These are phyloP conservation scores for Hamamelis virginiana DNA, from an alignment of 164 flowering plant species.

Conservation along the genomic window DNA sequence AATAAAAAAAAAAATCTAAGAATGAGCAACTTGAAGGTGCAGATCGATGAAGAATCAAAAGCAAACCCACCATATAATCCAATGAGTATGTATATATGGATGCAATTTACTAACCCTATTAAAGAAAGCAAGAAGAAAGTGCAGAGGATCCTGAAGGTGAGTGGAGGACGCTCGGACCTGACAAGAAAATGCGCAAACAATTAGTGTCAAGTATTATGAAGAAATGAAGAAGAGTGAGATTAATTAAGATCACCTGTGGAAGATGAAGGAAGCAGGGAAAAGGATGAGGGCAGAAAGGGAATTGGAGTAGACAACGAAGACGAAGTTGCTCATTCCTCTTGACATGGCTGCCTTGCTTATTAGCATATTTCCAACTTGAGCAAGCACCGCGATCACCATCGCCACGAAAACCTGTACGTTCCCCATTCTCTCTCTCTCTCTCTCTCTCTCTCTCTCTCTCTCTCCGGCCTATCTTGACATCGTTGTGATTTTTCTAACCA, in stretches of 20 bases:
- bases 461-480: no score
- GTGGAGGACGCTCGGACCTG: constrained; percentile 24
- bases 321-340: constrained; percentile 24
- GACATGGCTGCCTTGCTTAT: constrained; percentile 30
- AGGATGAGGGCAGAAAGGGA: constrained; percentile 25
- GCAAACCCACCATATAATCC: no score
- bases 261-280: constrained; percentile 20
- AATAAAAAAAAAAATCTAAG: neutral
- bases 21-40: neutral
- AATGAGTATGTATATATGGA: neutral
- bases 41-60: no score
- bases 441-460: no score
- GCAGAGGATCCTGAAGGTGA: constrained; percentile 19
- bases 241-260: constrained; percentile 21
- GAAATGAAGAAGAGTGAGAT: neutral
- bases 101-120: constrained; percentile 27
- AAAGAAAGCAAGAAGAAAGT: constrained; percentile 28
- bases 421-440: neutral
- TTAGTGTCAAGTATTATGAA: no score
- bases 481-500: no score
- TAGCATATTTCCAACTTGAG: constrained; percentile 25
- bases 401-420: constrained; percentile 21
- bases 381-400: constrained; percentile 17
- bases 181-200: neutral
- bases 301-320: constrained; percentile 29